Evolutionary conservation across 192 early-diverging fungal species (phyloP), one percentile per base, ranked within the genome.

Genomic region (Coemansia sp.): DNA sequence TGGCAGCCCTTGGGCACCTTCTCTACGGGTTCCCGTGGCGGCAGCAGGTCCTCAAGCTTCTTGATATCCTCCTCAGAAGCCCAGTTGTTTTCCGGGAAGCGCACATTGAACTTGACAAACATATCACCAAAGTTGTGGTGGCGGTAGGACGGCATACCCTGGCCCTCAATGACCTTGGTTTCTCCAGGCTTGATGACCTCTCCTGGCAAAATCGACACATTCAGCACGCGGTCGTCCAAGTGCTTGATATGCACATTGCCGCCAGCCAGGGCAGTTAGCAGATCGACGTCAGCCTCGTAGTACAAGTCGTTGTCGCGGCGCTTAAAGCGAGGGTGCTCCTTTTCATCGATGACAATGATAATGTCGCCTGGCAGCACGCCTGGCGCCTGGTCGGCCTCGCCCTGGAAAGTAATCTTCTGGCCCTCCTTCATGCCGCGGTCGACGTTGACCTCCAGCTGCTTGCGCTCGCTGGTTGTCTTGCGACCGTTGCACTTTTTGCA

Each of bases 401-500:
- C 96, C 48, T 63, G 67, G 72, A 99, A 98, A 47, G 87, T 87
- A 59, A 99, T 89, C 82, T 93, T 93, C 70, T 97, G 92, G 36
- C 92, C 92, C 66, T 94, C 88, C 69, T 81, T 84, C 96, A 99
- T 99, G 59, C 97, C 97, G 71, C 93, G 93, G 60, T 97, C 97
- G 45, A 99, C 90, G 79, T 88, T 86, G 23, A 99, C 96, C 82
- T 99, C 96, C 28, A 99, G 87, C 62, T 94, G 91, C 84, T 99
- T 98, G 68, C 89, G 87, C 77, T 96, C 94, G 59, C 73, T 81
- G 15, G 78, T 52, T 35, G 91, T 80, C 81, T 99, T 99, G 61
- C 88, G 87, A 41, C 91, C 97, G 38, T 86, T 81, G 82, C 97
- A 99, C 53, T 72, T 57, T 67, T 86, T 89, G 85, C 97, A 99